These are phyloP conservation scores for Toxoplasma gondii DNA, from an alignment of 169 alveolate species.

Conservation along the genomic window DNA sequence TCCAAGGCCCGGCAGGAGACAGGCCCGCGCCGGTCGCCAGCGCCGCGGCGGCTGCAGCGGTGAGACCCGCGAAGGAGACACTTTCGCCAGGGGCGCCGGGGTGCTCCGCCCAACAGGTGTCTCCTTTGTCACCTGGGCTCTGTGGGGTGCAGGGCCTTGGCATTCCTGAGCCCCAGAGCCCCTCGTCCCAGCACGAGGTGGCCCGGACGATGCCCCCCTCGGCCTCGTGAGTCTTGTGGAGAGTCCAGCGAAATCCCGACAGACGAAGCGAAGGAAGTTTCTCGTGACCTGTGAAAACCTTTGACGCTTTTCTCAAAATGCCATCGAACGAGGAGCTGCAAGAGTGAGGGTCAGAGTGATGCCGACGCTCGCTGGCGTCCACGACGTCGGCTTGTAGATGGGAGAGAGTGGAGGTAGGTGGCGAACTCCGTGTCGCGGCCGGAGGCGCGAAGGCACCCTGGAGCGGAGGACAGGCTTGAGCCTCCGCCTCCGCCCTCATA, in stretches of 20 bases:
- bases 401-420: too few relatives aligned
- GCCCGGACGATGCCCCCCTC: background rate
- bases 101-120: background rate
- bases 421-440: too few relatives aligned
- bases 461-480: background rate
- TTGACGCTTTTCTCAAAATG: background rate
- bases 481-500: background rate
- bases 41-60: conserved; percentile 43
- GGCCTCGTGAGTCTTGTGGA: too few relatives aligned
- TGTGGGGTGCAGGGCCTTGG: background rate
- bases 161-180: background rate
- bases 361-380: background rate
- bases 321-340: background rate
- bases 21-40: background rate
- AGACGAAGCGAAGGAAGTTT: too few relatives aligned
- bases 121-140: background rate
- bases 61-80: background rate
- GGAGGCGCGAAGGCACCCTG: background rate
- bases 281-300: background rate
- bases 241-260: too few relatives aligned
- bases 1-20: background rate
- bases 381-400: background rate
- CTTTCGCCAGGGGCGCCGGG: background rate
- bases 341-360: background rate
- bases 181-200: background rate